These are phyloP conservation scores for Actinomortierella ambigua DNA, from an alignment of 371 early-diverging fungal genomes.

Conservation along the genomic window DNA sequence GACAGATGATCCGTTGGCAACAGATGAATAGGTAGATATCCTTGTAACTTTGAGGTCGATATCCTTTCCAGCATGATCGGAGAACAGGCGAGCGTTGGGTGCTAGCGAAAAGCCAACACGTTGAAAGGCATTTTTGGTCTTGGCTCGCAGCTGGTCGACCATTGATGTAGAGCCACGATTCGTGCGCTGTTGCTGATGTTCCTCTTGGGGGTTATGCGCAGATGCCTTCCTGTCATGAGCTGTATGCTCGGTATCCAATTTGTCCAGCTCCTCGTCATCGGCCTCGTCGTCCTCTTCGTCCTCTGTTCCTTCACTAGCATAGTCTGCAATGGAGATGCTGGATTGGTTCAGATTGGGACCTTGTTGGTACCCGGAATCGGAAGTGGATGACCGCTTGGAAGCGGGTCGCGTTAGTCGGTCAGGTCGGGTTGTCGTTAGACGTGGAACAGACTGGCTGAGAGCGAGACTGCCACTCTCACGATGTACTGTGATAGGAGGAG, in stretches of 20 bases:
- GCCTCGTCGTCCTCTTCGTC: background rate
- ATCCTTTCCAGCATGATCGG: conserved; percentile 20
- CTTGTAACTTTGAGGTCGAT: conserved; percentile 23
- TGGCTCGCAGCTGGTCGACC: conserved; percentile 26
- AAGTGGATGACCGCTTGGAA: too few relatives aligned
- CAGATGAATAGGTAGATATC: conserved; percentile 4
- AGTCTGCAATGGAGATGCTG: too few relatives aligned
- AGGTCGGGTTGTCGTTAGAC: too few relatives aligned
- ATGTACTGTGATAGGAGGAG: background rate
- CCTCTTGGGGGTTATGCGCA: too few relatives aligned
- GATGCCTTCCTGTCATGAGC: too few relatives aligned
- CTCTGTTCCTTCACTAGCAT: conserved; percentile 7
- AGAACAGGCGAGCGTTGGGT: conserved; percentile 28
- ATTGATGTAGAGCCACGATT: conserved; percentile 6
- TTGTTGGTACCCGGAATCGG: too few relatives aligned
- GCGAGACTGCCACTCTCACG: background rate
- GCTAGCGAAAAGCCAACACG: conserved; percentile 40
- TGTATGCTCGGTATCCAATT: too few relatives aligned
- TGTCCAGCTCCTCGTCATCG: too few relatives aligned
- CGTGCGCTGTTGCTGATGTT: too few relatives aligned
- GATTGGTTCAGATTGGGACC: too few relatives aligned
- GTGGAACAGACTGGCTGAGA: too few relatives aligned
- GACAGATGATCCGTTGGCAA: background rate
- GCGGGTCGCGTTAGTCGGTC: too few relatives aligned
- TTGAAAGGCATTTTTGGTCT: conserved; percentile 25